Percentiles rank a stretch among this genome's conserved stretches.
phyloP scores from a whole-genome alignment of 2,329 filamentous ascomycete genomes.

The Fusarium hostae region DNA sequence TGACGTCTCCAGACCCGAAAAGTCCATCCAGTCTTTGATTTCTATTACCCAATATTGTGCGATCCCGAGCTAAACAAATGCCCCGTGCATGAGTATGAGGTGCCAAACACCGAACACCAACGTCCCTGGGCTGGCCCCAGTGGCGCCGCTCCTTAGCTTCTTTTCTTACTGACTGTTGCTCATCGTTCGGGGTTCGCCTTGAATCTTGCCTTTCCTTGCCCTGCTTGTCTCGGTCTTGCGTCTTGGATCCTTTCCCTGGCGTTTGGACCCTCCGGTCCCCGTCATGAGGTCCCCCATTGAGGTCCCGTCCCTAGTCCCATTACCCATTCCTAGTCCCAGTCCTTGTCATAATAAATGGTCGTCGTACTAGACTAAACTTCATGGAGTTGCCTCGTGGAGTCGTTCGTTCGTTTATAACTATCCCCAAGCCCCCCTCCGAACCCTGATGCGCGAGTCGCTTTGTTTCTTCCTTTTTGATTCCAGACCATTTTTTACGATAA shows the following conservation, averaged over 20 bases:
- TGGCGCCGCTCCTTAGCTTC: conserved; percentile 34
- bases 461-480: conserved; percentile 26
- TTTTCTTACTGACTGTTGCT: conserved; percentile 17
- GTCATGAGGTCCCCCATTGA: conserved; percentile 38
- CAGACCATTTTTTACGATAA: conserved; percentile 22
- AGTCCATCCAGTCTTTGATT: conserved; percentile 57
- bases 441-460: conserved; percentile 24
- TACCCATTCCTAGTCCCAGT: conserved; percentile 3
- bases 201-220: conserved; percentile 1
- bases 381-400: conserved; percentile 34
- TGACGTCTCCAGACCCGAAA: conserved; percentile 40
- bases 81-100: conserved; percentile 37
- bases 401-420: conserved; percentile 36
- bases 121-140: conserved; percentile 28
- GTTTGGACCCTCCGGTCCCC: conserved; percentile 39
- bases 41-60: conserved; percentile 61
- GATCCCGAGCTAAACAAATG: conserved; percentile 47
- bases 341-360: neutral
- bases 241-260: conserved; percentile 5
- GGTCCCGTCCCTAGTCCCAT: conserved; percentile 27
- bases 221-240: conserved; percentile 9
- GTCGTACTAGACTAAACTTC: conserved; percentile 20
- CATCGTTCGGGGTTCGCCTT: conserved; percentile 38
- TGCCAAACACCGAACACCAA: conserved; percentile 35
- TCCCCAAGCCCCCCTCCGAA: conserved; percentile 31